A percentile compares a stretch with the other conserved stretches of the same genome.
Evolutionary conservation across 2,329 filamentous ascomycete genomes (phyloP).

Genomic region (Coniochaeta sp.): DNA sequence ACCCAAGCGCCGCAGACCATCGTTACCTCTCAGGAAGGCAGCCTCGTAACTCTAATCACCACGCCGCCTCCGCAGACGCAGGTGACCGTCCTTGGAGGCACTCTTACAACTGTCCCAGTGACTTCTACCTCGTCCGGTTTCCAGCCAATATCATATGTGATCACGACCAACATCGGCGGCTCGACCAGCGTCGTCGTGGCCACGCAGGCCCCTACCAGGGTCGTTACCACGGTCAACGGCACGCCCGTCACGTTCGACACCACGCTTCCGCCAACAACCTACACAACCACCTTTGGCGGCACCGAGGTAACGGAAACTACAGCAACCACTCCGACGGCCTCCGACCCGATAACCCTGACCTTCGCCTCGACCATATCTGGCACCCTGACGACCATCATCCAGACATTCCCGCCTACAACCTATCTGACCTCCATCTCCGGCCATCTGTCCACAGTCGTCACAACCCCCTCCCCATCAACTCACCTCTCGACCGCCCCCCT

Average conservation of each 20-base stretch:
- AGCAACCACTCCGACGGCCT: constrained; percentile 18
- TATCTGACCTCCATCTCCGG: constrained; percentile 13
- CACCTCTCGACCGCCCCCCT: constrained; percentile 10
- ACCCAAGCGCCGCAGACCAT: constrained; percentile 6
- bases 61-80: constrained; percentile 11
- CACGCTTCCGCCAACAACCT: constrained; percentile 15
- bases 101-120: constrained; percentile 11
- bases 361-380: constrained; percentile 11
- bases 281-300: constrained; percentile 18
- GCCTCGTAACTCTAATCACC: constrained; percentile 5
- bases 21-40: constrained; percentile 3
- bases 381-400: constrained; percentile 17
- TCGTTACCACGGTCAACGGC: constrained; percentile 17
- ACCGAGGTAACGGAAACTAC: constrained; percentile 16
- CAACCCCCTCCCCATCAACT: constrained; percentile 13
- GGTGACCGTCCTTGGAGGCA: constrained; percentile 10
- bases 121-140: constrained; percentile 12
- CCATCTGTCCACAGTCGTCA: constrained; percentile 12
- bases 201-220: constrained; percentile 13
- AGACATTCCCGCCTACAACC: constrained; percentile 17
- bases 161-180: constrained; percentile 17
- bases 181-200: constrained; percentile 15
- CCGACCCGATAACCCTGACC: constrained; percentile 15
- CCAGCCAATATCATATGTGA: constrained; percentile 14
- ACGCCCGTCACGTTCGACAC: constrained; percentile 15